Evolutionary conservation across 345 rosid species (phyloP), one percentile per base, ranked within the genome.

Genomic region (Ricinus communis): DNA sequence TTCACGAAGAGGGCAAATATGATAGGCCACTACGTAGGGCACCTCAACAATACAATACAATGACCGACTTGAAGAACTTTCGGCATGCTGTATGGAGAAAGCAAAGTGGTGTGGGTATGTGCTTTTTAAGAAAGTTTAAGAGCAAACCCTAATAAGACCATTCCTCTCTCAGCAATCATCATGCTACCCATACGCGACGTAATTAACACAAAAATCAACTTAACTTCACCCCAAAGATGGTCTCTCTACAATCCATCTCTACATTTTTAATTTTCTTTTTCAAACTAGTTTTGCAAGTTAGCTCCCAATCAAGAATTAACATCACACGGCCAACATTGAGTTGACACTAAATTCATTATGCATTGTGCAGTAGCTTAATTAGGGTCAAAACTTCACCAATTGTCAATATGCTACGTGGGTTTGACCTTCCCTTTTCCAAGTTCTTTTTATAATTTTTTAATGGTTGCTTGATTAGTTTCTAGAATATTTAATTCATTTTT

Each of bases 61-160:
- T 11, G 40, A 51, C 53, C 46, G 70, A 40, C 80, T 56, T 13
- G 69, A 71, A 71, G 15, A 54, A 76, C 60, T 71, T 45, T 36
- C 24, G 75, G 36, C 83, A 47, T 40, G 70, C 70, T 38, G 53
- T 56, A 12, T 36, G 78, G 83, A 8, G 28, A 8, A 80, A 80
- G 78, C 73, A 80, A 73, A 76, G 80, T 55, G 66, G 21, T 22
- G 80, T 55, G 66, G 21, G 31, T 13, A 6, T 5, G 24, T 38
- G 18, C 1, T 38, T 43, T 12, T 60, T 13, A 67, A 21, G 55
- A 62, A 77, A 21, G 5, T 22, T 8, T 38, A 66, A 19, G 63
- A 69, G 45, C 62, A 64, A 69, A 53, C 43, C n/a, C n/a, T n/a
- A n/a, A 33, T 33, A 60, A 40, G 5, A 7, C 51, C 58, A 27